phyloP scores from a whole-genome alignment of 805 yeast genomes.

The Yarrowia deformans region DNA sequence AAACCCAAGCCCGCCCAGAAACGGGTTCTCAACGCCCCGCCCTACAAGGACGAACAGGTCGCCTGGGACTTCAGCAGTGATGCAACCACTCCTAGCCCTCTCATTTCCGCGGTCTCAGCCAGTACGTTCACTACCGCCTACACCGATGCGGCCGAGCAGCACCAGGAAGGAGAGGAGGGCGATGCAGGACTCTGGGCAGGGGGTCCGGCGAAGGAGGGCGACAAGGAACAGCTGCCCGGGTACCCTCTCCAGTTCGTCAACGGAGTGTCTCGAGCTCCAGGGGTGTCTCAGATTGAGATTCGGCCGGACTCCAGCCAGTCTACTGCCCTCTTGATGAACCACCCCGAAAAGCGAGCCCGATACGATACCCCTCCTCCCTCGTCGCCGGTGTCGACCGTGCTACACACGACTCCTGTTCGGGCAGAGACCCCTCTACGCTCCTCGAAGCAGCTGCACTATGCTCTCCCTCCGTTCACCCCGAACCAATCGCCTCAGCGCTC shows the following conservation, averaged over 20 bases:
- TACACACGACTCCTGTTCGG: slow-evolving; percentile 4
- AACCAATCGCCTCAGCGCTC: slow-evolving; percentile 8
- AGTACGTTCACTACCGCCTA: slow-evolving; percentile 10
- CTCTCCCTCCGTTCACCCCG: slow-evolving; percentile 5
- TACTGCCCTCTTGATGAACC: background rate
- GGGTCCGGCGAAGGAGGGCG: background rate
- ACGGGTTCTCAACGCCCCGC: slow-evolving; percentile 24
- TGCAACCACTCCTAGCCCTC: background rate
- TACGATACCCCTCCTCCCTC: slow-evolving; percentile 2
- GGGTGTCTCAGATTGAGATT: background rate
- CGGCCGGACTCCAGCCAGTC: slow-evolving; percentile 25
- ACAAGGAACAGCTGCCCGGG: background rate
- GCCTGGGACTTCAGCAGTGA: slow-evolving; percentile 32
- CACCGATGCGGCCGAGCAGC: slow-evolving; percentile 6
- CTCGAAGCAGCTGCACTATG: slow-evolving; percentile 1
- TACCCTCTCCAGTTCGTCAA: background rate
- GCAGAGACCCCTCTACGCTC: background rate
- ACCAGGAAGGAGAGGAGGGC: background rate
- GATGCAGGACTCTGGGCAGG: background rate
- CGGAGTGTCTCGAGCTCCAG: background rate
- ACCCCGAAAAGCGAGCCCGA: background rate
- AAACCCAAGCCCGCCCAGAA: slow-evolving; percentile 13
- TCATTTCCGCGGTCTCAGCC: slow-evolving; percentile 3
- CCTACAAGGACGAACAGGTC: slow-evolving; percentile 15
- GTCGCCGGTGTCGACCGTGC: slow-evolving; percentile 15